Evolutionary conservation across 495 filamentous ascomycete species (phyloP).

Genomic region (Bathelium albidoporum): DNA sequence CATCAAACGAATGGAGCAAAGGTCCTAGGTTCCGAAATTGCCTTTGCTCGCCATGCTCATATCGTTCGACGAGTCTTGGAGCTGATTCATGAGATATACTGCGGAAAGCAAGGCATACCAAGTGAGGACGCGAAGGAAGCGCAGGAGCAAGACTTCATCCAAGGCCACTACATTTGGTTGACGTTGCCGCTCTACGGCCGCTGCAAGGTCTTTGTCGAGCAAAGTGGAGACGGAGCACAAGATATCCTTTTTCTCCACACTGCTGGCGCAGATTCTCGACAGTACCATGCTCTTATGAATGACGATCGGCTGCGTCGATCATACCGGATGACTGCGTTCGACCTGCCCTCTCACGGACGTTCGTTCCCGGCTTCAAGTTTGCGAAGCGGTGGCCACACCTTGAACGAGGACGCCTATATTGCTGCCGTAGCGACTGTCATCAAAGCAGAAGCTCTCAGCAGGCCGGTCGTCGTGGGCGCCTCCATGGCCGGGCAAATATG

Average conservation of each 20-base stretch:
- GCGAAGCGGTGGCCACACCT: constrained; percentile 27
- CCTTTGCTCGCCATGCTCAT: constrained; percentile 31
- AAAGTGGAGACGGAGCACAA: constrained; percentile 29
- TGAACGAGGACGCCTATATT: constrained; percentile 33
- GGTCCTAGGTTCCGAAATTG: constrained; percentile 26
- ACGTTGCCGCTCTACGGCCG: constrained; percentile 31
- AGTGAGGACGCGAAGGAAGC: constrained; percentile 20
- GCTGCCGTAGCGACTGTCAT: constrained; percentile 30
- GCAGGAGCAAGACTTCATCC: constrained; percentile 26
- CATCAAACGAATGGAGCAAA: constrained; percentile 33
- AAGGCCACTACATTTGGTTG: constrained; percentile 31
- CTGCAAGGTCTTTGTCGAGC: constrained; percentile 34
- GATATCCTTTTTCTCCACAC: constrained; percentile 35
- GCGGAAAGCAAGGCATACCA: constrained; percentile 23
- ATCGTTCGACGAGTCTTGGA: constrained; percentile 33
- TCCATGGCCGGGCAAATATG: constrained; percentile 37
- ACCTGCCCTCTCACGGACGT: constrained; percentile 33
- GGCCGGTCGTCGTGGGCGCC: constrained; percentile 35
- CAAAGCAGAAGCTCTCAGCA: constrained; percentile 27
- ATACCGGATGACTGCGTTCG: constrained; percentile 33
- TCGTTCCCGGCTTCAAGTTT: constrained; percentile 22
- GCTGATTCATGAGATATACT: constrained; percentile 30
- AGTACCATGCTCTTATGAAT: constrained; percentile 36
- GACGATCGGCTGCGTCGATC: constrained; percentile 27
- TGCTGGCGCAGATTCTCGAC: constrained; percentile 30